A percentile compares a stretch with the other conserved stretches of the same genome.
Conservation (phyloP, 169 alveolate species). For the Perkinsus chesapeaki region DNA sequence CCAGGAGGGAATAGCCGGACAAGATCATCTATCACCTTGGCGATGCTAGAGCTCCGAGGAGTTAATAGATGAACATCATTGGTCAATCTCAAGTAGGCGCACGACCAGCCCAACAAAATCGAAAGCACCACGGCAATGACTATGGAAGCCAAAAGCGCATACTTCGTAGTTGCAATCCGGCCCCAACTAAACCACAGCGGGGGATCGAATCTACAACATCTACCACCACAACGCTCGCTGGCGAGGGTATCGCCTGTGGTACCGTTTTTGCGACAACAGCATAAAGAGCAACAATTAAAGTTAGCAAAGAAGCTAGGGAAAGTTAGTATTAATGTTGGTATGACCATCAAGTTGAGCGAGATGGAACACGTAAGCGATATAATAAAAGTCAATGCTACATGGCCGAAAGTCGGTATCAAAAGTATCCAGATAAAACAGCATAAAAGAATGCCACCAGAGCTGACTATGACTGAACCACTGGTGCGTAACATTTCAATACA, state of each 20-base stretch:
- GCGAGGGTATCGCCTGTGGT: too few relatives aligned
- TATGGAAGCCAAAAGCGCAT: neutral
- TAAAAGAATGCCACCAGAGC: neutral
- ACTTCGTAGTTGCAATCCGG: neutral
- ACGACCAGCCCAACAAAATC: neutral
- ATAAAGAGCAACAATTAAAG: neutral
- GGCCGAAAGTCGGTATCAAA: neutral
- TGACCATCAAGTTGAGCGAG: neutral
- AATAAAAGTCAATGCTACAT: neutral
- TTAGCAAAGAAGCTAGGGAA: neutral
- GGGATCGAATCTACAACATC: neutral
- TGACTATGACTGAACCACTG: neutral
- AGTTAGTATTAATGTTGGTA: neutral
- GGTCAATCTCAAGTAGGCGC: neutral
- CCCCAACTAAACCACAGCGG: neutral
- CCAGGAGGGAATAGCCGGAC: neutral
- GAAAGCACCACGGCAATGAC: neutral
- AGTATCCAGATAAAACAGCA: neutral
- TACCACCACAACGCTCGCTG: too few relatives aligned
- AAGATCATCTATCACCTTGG: neutral
- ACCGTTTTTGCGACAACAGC: neutral
- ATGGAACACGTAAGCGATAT: neutral
- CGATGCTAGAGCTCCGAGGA: neutral
- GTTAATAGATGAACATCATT: neutral
- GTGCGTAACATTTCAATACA: neutral